phyloP scores from a whole-genome alignment of 2,329 filamentous ascomycete genomes.

The Ophiobolus disseminans region DNA sequence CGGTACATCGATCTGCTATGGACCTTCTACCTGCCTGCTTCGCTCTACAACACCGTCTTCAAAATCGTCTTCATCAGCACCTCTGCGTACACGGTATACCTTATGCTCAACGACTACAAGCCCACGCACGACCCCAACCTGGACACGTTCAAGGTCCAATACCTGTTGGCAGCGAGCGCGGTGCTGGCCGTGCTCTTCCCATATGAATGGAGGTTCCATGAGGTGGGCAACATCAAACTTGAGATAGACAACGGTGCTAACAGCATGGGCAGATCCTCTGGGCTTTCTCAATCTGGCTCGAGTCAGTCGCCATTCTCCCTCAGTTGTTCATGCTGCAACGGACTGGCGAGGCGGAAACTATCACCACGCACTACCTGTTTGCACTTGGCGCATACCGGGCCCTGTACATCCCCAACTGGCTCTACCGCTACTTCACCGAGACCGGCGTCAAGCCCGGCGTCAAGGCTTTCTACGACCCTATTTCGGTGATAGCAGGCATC shows the following conservation, averaged over 20 bases:
- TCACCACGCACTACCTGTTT: slow-evolving; percentile 97
- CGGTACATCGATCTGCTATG: slow-evolving; percentile 92
- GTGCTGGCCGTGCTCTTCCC: slow-evolving; percentile 83
- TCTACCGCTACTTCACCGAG: slow-evolving; percentile 86
- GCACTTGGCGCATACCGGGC: slow-evolving; percentile 90
- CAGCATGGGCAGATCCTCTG: slow-evolving; percentile 75
- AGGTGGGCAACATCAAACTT: slow-evolving; percentile 51
- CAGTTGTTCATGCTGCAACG: slow-evolving; percentile 98
- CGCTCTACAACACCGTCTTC: slow-evolving; percentile 89
- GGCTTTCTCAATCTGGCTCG: slow-evolving; percentile 98
- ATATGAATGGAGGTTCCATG: slow-evolving; percentile 79
- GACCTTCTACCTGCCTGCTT: slow-evolving; percentile 72
- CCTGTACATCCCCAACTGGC: slow-evolving; percentile 98
- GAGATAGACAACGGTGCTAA: slow-evolving; percentile 13
- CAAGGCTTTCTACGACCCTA: slow-evolving; percentile 77
- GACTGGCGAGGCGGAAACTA: slow-evolving; percentile 98
- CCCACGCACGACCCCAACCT: slow-evolving; percentile 96
- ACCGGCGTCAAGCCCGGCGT: too few relatives aligned
- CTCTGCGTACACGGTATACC: slow-evolving; percentile 93
- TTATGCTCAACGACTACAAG: slow-evolving; percentile 98
- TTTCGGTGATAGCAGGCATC: slow-evolving; percentile 86
- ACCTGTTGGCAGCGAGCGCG: slow-evolving; percentile 82
- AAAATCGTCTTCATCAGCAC: slow-evolving; percentile 93
- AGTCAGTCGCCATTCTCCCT: slow-evolving; percentile 93
- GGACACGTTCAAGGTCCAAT: slow-evolving; percentile 97